Base-by-base conservation (phyloP, 148 eudicot species). In the Talinum fruticosum region DNA sequence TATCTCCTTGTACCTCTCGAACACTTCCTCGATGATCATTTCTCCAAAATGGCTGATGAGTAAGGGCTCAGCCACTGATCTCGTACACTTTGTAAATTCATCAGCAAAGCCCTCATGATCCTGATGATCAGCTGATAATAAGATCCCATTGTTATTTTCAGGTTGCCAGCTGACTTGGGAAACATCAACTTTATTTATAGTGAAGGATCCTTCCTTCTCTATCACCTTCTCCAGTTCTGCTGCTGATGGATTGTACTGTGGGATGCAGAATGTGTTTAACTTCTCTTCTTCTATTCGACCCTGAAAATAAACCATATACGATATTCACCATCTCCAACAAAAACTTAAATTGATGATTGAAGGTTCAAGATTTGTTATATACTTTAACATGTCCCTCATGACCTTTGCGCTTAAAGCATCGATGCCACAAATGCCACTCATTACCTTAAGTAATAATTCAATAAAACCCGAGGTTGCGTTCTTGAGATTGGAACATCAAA, bases 231-330 rank as follows among this genome's bases (percentile, higher is more conserved):
- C 72, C 32, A 91, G 79, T 80, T 92, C 97, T 8, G 59, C 1
- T 1, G 87, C 79, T 3, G 86, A 86, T 69, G 97, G 90, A 1
- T 80, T 51, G 79, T 88, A 90, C 12, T 77, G 64, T 2, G 92
- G 97, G 49, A 87, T 54, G 78, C 90, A 84, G 57, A 89, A 88
- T 14, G 79, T 68, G 61, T 84, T 78, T 16, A 88, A 21, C 72
- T 87, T 80, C 66, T 86, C 79, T 82, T 88, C 89, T 23, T 87
- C 89, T 44, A 92, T 84, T 0, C 74, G 15, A 19, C 93, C 92
- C 90, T 26, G n/a, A n/a, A n/a, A 16, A 1, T n/a, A n/a, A n/a
- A n/a, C n/a, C n/a, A n/a, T n/a, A n/a, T n/a, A n/a, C n/a, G n/a
- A n/a, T n/a, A n/a, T n/a, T n/a, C n/a, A n/a, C n/a, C n/a, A n/a